A percentile compares a stretch with the other conserved stretches of the same genome.
Evolutionary conservation across 805 yeast genomes (phyloP).

Genomic region (Sugiyamaella smithiae): DNA sequence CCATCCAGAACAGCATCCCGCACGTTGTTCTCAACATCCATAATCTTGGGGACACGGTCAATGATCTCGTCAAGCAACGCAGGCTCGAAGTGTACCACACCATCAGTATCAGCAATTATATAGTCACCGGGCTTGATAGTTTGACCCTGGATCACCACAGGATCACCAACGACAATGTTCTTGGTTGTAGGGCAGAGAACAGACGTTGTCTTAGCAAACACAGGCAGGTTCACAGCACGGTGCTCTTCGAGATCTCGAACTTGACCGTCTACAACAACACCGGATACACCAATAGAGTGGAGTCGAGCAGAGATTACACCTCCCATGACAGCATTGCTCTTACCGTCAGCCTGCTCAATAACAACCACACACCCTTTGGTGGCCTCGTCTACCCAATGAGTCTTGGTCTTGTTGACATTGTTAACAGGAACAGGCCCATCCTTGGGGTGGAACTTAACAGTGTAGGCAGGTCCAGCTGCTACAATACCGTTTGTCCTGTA

Average conservation of each 20-base stretch:
- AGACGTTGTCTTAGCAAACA: slow-evolving; percentile 15
- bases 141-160: slow-evolving; percentile 77
- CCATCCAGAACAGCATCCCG: slow-evolving; percentile 15
- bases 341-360: slow-evolving; percentile 11
- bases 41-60: slow-evolving; percentile 12
- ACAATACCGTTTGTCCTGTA: slow-evolving; percentile 11
- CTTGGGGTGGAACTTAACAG: slow-evolving; percentile 11
- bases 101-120: slow-evolving; percentile 17
- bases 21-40: slow-evolving; percentile 15
- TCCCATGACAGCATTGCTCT: slow-evolving; percentile 15
- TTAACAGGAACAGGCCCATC: slow-evolving; percentile 1
- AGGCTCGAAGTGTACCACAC: slow-evolving; percentile 14
- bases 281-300: slow-evolving; percentile 14
- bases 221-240: slow-evolving; percentile 12
- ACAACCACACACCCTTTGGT: slow-evolving; percentile 10
- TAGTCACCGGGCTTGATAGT: slow-evolving; percentile 57
- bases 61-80: slow-evolving; percentile 11
- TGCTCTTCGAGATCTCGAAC: slow-evolving; percentile 18
- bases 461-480: slow-evolving; percentile 19
- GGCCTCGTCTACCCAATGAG: slow-evolving; percentile 16
- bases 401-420: neutral
- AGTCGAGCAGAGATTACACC: slow-evolving; percentile 18
- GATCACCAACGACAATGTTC: slow-evolving; percentile 39
- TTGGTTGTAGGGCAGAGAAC: slow-evolving; percentile 17
- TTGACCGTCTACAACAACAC: slow-evolving; percentile 16